These are phyloP conservation scores for Syzygium grande DNA, from an alignment of 345 rosid genomes.

Conservation along the genomic window DNA sequence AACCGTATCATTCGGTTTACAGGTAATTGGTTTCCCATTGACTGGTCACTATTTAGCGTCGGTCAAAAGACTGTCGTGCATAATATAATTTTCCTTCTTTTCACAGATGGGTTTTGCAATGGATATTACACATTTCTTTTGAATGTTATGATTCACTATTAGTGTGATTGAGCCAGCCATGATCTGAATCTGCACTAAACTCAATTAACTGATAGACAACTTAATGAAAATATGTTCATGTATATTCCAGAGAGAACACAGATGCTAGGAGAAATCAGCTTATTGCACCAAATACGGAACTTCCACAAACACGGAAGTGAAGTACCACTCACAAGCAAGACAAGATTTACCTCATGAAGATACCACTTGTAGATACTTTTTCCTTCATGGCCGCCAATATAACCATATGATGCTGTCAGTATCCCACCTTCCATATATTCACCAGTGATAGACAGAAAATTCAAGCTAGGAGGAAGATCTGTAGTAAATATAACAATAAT, in stretches of 20 bases:
- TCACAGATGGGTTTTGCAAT: background rate
- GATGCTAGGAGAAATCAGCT: background rate
- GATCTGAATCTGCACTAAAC: background rate
- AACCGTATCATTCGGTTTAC: background rate
- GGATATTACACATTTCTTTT: background rate
- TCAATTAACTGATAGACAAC: background rate
- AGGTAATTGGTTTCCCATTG: background rate
- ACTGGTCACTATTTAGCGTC: background rate
- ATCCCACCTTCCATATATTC: slow-evolving; percentile 75
- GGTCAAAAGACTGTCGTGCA: background rate
- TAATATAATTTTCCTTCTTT: background rate
- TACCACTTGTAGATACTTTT: slow-evolving; percentile 83
- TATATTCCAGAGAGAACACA: background rate
- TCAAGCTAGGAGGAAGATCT: slow-evolving; percentile 96
- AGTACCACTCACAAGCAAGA: background rate
- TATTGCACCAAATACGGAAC: background rate
- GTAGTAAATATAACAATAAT: slow-evolving; percentile 13
- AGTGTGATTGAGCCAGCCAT: background rate
- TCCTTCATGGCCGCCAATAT: slow-evolving; percentile 95
- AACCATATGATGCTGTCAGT: slow-evolving; percentile 93
- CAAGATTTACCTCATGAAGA: slow-evolving; percentile 70
- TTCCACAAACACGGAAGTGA: background rate
- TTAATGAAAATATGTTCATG: background rate
- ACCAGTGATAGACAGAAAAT: slow-evolving; percentile 89
- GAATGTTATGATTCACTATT: background rate